These are phyloP conservation scores for Halteria grandinella DNA, from an alignment of 73 alveolate genomes.

Conservation along the genomic window DNA sequence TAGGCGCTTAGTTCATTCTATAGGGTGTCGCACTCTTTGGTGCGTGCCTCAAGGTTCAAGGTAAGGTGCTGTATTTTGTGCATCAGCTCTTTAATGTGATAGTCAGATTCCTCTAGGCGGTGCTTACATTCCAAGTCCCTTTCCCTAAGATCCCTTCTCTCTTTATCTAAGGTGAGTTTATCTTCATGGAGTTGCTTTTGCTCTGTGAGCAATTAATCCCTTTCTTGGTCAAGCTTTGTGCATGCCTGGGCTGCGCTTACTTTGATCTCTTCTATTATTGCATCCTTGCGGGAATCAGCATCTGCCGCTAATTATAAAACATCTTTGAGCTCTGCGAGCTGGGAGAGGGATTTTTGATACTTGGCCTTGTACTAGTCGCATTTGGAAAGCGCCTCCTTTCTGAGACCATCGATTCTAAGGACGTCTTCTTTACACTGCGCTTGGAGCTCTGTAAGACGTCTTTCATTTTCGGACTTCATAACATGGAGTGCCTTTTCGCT, in stretches of 20 bases:
- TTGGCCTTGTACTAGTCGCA: constrained; percentile 4
- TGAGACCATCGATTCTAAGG: not conserved
- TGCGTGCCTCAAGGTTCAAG: constrained; percentile 38
- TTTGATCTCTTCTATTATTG: constrained; percentile 60
- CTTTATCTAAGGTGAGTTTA: constrained; percentile 8
- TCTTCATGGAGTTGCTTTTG: constrained; percentile 13
- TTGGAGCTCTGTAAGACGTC: constrained; percentile 6
- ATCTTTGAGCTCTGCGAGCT: constrained; percentile 56
- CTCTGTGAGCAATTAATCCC: no score
- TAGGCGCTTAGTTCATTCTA: constrained; percentile 14
- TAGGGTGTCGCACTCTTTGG: constrained; percentile 49
- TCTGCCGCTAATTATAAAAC: constrained; percentile 60
- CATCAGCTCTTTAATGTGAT: constrained; percentile 38
- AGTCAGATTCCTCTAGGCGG: constrained; percentile 47
- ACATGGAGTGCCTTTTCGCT: constrained; percentile 14
- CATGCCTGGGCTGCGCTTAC: constrained; percentile 8
- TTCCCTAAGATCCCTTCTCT: constrained; percentile 32
- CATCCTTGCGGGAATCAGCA: constrained; percentile 53
- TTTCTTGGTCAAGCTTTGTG: constrained; percentile 46
- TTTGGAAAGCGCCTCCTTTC: not conserved
- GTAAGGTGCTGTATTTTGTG: constrained; percentile 18
- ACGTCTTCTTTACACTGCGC: constrained; percentile 33
- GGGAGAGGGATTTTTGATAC: not conserved
- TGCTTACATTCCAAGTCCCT: constrained; percentile 24
- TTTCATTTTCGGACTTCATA: constrained; percentile 53